These are phyloP conservation scores for Ogataea corticis DNA, from an alignment of 805 yeast genomes.

Conservation along the genomic window DNA sequence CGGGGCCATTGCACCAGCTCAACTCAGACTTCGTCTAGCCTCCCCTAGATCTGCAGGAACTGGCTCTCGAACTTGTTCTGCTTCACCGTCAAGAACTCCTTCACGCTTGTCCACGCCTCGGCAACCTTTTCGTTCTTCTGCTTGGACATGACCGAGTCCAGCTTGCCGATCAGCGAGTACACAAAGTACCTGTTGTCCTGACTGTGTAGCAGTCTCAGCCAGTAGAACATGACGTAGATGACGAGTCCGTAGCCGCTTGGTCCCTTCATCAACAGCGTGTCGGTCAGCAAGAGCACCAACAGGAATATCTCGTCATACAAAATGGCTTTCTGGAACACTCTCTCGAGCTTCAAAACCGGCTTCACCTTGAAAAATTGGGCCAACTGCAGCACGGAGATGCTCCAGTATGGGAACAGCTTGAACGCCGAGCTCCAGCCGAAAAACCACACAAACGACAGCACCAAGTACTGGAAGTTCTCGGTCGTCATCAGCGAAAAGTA, in stretches of 20 bases:
- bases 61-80: slow-evolving; percentile 36
- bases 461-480: slow-evolving; percentile 71
- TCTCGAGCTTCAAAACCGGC: slow-evolving; percentile 40
- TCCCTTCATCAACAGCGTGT: slow-evolving; percentile 63
- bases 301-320: slow-evolving; percentile 63
- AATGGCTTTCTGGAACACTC: slow-evolving; percentile 44
- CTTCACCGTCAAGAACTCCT: slow-evolving; percentile 42
- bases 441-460: slow-evolving; percentile 59
- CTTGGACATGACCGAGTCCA: slow-evolving; percentile 43
- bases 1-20: too few species aligned
- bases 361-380: slow-evolving; percentile 41
- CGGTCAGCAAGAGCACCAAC: slow-evolving; percentile 51
- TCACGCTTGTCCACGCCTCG: slow-evolving; percentile 40
- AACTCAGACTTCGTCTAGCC: too few species aligned
- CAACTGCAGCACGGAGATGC: slow-evolving; percentile 61
- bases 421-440: slow-evolving; percentile 63
- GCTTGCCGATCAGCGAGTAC: slow-evolving; percentile 39
- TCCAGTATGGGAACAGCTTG: slow-evolving; percentile 60
- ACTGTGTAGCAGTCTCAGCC: slow-evolving; percentile 67
- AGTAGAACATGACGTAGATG: slow-evolving; percentile 57
- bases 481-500: slow-evolving; percentile 65
- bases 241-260: slow-evolving; percentile 70
- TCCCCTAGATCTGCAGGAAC: slow-evolving; percentile 11
- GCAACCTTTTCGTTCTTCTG: slow-evolving; percentile 47
- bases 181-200: slow-evolving; percentile 47